Conservation (phyloP, 495 filamentous ascomycete species). For the Aspergillus nanangensis region DNA sequence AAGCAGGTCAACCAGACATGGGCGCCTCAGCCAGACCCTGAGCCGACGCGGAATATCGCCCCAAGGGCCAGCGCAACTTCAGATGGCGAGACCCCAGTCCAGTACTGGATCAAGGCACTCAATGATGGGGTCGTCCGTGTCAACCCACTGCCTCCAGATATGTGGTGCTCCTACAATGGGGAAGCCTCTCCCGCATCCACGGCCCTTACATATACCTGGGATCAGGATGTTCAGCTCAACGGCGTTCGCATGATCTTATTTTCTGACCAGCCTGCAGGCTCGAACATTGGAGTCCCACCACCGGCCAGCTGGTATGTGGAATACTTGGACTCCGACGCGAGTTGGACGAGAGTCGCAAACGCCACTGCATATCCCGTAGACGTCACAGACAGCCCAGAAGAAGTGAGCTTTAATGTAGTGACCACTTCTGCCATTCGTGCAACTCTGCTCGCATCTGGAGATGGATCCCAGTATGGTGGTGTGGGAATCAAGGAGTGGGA, state of each 20-base stretch:
- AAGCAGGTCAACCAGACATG: background rate
- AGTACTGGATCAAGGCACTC: conserved; percentile 5
- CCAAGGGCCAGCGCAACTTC: background rate
- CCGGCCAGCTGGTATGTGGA: conserved; percentile 1
- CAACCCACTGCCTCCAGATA: conserved; percentile 2
- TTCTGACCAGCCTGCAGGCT: background rate
- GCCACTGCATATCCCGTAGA: background rate
- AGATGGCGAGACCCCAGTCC: background rate
- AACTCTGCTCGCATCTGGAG: background rate
- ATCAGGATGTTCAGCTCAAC: conserved; percentile 1
- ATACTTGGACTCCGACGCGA: background rate
- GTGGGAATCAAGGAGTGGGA: conserved; percentile 3
- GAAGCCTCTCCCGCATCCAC: background rate
- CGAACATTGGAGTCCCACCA: background rate
- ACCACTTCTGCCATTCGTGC: background rate
- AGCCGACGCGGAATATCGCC: background rate
- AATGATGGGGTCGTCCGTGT: conserved; percentile 3
- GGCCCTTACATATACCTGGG: background rate
- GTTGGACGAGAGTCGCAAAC: background rate
- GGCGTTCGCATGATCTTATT: conserved; percentile 1
- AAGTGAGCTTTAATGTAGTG: background rate
- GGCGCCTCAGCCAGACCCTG: background rate
- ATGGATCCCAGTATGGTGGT: background rate
- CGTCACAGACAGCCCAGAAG: background rate
- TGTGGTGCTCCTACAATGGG: background rate